A percentile compares a stretch with the other conserved stretches of the same genome.
These are phyloP conservation scores for Rhododendron mucronatum DNA, from an alignment of 148 eudicot species.

Conservation along the genomic window DNA sequence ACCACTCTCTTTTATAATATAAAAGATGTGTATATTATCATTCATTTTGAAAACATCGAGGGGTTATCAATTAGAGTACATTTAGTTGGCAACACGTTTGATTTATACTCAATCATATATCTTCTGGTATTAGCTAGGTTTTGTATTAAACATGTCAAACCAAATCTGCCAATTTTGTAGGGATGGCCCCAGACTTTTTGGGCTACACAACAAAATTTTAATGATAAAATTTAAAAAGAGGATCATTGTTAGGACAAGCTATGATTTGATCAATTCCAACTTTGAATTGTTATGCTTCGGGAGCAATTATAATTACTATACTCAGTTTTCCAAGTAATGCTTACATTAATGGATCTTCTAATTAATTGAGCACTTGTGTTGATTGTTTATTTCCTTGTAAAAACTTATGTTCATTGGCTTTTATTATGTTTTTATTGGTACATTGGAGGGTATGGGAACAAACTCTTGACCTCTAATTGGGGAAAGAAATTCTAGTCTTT, in stretches of 20 bases:
- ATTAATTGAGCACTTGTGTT: not conserved
- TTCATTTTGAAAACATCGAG: no score
- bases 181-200: not conserved
- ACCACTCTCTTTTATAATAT: no score
- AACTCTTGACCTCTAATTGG: not conserved
- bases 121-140: not conserved
- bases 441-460: not conserved
- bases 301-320: not conserved
- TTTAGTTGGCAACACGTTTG: not conserved
- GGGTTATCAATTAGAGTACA: no score
- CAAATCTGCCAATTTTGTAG: no score
- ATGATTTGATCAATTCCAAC: not conserved
- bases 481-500: not conserved
- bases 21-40: no score
- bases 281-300: not conserved
- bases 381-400: not conserved
- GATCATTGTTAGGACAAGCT: not conserved
- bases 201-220: not conserved
- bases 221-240: no score
- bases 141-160: not conserved
- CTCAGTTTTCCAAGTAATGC: not conserved
- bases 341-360: not conserved
- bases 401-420: not conserved
- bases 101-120: not conserved
- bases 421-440: not conserved